Evolutionary conservation across 2,329 filamentous ascomycete genomes (phyloP).

Genomic region (Furcasterigmium furcatum): DNA sequence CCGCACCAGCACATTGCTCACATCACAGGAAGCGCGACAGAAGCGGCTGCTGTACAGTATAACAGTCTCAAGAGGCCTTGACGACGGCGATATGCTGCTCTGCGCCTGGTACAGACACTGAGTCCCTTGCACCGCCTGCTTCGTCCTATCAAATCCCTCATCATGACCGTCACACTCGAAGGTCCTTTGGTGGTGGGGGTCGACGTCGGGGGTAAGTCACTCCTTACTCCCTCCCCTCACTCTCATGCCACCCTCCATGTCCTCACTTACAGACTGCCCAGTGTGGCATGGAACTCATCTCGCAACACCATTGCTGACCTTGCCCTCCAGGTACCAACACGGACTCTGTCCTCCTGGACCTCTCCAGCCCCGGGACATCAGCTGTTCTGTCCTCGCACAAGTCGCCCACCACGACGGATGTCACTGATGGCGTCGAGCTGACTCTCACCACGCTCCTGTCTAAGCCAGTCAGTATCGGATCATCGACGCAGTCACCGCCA

Average conservation of each 20-base stretch:
- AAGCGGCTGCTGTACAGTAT: too few relatives aligned
- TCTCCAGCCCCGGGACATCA: constrained; percentile 7
- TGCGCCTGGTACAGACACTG: too few relatives aligned
- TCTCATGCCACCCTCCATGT: background rate
- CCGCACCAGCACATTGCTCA: too few relatives aligned
- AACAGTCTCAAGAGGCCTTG: too few relatives aligned
- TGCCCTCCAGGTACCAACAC: constrained; percentile 43
- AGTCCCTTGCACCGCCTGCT: background rate
- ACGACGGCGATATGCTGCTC: too few relatives aligned
- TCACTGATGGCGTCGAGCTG: constrained; percentile 41
- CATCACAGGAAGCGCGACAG: too few relatives aligned
- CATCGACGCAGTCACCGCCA: constrained; percentile 13
- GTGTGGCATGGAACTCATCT: background rate
- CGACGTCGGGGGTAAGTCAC: constrained; percentile 11
- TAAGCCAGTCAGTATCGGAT: background rate
- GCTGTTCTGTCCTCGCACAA: constrained; percentile 30
- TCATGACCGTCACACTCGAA: constrained; percentile 3
- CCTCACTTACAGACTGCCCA: too few relatives aligned
- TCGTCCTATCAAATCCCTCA: background rate
- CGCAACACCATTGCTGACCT: background rate
- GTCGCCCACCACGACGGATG: constrained; percentile 43
- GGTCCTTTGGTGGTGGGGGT: constrained; percentile 12
- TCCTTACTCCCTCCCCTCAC: too few relatives aligned
- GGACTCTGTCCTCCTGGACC: constrained; percentile 47
- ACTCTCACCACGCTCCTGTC: constrained; percentile 40